Base-by-base conservation (phyloP, 805 yeast species). In the Metschnikowia cerradonensis region DNA sequence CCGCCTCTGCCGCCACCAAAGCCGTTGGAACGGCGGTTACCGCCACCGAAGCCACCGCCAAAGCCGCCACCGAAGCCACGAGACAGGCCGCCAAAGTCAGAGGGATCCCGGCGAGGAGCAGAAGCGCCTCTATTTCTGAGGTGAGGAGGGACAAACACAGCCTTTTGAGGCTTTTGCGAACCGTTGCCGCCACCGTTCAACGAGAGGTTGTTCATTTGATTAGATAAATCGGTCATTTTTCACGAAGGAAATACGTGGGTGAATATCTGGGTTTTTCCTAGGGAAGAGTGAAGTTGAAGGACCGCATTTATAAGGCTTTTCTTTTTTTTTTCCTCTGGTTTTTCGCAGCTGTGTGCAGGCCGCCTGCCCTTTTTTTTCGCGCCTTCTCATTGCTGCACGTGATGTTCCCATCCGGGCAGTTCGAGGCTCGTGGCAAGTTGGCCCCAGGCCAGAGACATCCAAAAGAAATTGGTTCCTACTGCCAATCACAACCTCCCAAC, bases 201-300 rank as follows among this genome's bases (percentile, higher is more conserved):
- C 63, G 75, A 77, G 60, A 82, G 75, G 63, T 81, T 76, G 68
- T 77, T 76, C 77, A 82, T 72, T 63, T 78, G 76, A 67, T 78
- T 74, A 60, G 81, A 72, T 65, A 82, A 70, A 65, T 82, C 83
- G 63, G 85, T 70, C 86, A 82, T 82, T 53, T 53, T 66, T 78
- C 57, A 45, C 41, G 31, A 26, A 44, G 47, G 40, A 44, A 44
- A 44, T 34, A 35, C 36, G 23, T 23, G 36, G 10, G 41, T 11
- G 17, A 44, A 31, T 35, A 44, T 35, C 13, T 7, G 17, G 22
- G 34, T 2, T 44, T 44, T 44, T 35, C 46, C 46, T 15, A n/a
- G 35, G 36, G 32, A 44, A 35, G 47, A 44, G 34, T 44, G 40
- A 36, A 35, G 32, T n/a, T 19, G 19, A 0, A 19, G 20, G 32